phyloP scores from a whole-genome alignment of 2,329 filamentous ascomycete species.

The Cytospora paraplurivora region DNA sequence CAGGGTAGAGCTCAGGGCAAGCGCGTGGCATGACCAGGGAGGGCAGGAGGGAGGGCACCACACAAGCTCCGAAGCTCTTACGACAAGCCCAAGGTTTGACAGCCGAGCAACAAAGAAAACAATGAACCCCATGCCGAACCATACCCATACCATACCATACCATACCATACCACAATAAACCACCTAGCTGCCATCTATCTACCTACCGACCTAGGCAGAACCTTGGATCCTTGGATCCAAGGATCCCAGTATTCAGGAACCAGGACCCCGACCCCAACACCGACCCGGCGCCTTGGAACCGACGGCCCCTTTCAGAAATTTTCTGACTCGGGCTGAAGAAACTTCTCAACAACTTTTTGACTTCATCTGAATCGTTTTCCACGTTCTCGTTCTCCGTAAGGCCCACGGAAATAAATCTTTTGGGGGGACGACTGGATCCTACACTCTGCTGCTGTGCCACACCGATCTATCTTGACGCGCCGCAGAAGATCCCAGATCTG shows the following conservation, averaged over 20 bases:
- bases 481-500: constrained; percentile 19
- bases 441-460: constrained; percentile 20
- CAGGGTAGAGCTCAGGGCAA: no score
- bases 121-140: neutral
- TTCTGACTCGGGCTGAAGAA: constrained; percentile 24
- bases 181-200: no score
- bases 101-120: neutral
- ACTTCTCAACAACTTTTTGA: constrained; percentile 1
- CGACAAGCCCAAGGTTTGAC: neutral
- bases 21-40: neutral
- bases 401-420: constrained; percentile 10
- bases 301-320: constrained; percentile 3
- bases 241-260: neutral
- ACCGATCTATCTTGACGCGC: constrained; percentile 20
- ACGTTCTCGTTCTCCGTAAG: neutral
- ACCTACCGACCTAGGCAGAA: no score
- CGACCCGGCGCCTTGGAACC: neutral
- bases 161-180: no score
- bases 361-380: constrained; percentile 25
- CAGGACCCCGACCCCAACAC: neutral
- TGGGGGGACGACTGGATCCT: neutral
- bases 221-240: no score
- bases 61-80: neutral
- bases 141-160: neutral
- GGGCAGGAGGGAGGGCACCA: neutral